phyloP scores from a whole-genome alignment of 768 basidiomycete genomes.

The Pisolithus orientalis region DNA sequence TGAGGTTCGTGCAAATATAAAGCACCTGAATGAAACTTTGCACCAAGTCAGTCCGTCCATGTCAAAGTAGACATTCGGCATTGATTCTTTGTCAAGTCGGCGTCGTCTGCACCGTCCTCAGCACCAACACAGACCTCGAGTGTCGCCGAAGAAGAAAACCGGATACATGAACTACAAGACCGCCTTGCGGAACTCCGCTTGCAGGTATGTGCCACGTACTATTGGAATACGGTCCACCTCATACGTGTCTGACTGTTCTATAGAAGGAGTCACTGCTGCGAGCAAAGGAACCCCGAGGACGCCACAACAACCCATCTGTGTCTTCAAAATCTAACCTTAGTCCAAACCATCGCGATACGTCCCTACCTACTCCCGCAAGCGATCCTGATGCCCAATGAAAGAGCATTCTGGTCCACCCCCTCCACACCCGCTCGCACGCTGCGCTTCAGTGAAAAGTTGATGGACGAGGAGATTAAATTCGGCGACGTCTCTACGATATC shows the following conservation, averaged over 20 bases:
- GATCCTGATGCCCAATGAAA: constrained; percentile 38
- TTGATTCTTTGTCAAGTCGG: constrained; percentile 9
- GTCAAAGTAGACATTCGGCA: neutral
- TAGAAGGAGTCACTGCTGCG: constrained; percentile 26
- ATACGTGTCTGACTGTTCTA: neutral
- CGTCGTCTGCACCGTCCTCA: constrained; percentile 7
- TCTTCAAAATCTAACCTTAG: constrained; percentile 1
- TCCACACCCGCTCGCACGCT: constrained; percentile 47
- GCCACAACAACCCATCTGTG: constrained; percentile 6
- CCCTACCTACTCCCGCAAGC: constrained; percentile 14
- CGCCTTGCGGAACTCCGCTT: constrained; percentile 35
- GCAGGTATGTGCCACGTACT: constrained; percentile 24
- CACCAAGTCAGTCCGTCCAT: constrained; percentile 32
- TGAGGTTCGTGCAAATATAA: constrained; percentile 31
- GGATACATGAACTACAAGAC: constrained; percentile 36
- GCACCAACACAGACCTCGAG: constrained; percentile 23
- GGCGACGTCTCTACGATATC: constrained; percentile 40
- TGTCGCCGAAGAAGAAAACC: constrained; percentile 35
- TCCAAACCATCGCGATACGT: constrained; percentile 6
- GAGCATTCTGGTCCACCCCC: constrained; percentile 61
- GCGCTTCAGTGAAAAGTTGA: constrained; percentile 55
- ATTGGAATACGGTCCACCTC: constrained; percentile 8
- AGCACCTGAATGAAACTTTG: constrained; percentile 27
- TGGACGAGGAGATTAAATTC: constrained; percentile 60
- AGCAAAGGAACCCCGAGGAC: constrained; percentile 12